phyloP scores from a whole-genome alignment of 805 yeast species.

The Candida vaughaniae region DNA sequence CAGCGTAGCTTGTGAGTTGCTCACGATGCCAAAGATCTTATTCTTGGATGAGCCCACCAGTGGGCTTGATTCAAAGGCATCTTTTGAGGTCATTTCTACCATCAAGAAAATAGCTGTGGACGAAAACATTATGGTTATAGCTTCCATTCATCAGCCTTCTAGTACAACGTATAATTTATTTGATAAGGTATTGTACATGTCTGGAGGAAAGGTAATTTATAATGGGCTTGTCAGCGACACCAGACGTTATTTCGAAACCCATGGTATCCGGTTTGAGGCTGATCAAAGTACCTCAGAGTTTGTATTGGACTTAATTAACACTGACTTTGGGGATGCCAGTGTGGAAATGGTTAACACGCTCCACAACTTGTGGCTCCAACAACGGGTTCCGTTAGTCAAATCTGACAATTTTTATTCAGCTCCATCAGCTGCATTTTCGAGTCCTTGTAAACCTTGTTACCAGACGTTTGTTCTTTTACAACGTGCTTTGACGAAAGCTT shows the following conservation, averaged over 20 bases:
- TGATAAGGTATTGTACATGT: constrained; percentile 22
- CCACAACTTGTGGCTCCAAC: background rate
- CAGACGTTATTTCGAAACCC: constrained; percentile 17
- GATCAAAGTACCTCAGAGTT: constrained; percentile 26
- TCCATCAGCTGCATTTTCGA: background rate
- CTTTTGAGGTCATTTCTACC: constrained; percentile 62
- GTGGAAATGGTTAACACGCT: background rate
- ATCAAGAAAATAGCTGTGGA: constrained; percentile 53
- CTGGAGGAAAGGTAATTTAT: constrained; percentile 22
- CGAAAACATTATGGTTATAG: constrained; percentile 62
- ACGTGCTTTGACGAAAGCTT: constrained; percentile 29
- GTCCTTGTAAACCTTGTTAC: constrained; percentile 1
- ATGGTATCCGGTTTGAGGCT: constrained; percentile 18
- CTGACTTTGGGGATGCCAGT: constrained; percentile 19
- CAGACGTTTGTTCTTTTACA: constrained; percentile 19
- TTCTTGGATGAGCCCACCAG: constrained; percentile 88
- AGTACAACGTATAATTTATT: constrained; percentile 38
- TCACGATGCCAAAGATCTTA: constrained; percentile 68
- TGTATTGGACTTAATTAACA: constrained; percentile 27
- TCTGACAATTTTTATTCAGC: background rate
- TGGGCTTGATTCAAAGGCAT: constrained; percentile 80
- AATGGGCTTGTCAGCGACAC: constrained; percentile 16
- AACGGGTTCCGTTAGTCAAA: background rate
- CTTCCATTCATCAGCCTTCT: constrained; percentile 84
- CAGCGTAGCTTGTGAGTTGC: constrained; percentile 74